Base-by-base conservation (phyloP, 1,284 basidiomycete species). In the Leccinum subspadiceum region DNA sequence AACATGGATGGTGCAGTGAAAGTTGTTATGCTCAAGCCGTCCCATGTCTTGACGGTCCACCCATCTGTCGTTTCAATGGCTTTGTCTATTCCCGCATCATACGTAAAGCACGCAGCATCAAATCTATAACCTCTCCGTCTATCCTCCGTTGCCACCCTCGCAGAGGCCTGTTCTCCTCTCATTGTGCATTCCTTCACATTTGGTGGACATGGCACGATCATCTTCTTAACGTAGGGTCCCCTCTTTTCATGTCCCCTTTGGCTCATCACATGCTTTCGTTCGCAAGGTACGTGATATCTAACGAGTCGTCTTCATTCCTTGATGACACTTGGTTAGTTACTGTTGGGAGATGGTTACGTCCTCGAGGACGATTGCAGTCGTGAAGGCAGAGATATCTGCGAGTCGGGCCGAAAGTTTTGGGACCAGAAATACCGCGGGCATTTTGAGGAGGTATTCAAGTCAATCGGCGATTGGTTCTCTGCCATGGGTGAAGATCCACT, bases 331-430 rank as follows among this genome's bases (percentile, higher is more conserved):
- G 65, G 66, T 66, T 22, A 87, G 82, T 78, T 88, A 26, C 81
- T 98, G 8, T 83, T 96, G 62, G 91, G 96, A 70, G 84, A 93
- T 0, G 96, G 96, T 31, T 99, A 87, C 71, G 84, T 98, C 58
- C 83, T 98, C 60, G 89, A 94, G 66, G 87, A 92, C 2, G 81
- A 85, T 39, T 93, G 86, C 68, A 84, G 83, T 66, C 79, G 73
- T 24, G 83, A 90, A 56, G 92, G 83, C 0, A 77, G 73, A 56
- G 76, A 84, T 54, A 78, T 94, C 35, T 77, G 81, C 50, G 88
- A 96, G 54, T 76, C 75, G 9, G 93, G 92, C n/a, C 84, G 87
- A 57, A 70, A 75, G 31, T 96, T 93, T 79, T 96, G 91, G 74
- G 80, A 91, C 64, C 88, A 84, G 56, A 96, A 93, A 78, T 98